Conservation (phyloP, 345 rosid species). For the Nasturtium officinale region DNA sequence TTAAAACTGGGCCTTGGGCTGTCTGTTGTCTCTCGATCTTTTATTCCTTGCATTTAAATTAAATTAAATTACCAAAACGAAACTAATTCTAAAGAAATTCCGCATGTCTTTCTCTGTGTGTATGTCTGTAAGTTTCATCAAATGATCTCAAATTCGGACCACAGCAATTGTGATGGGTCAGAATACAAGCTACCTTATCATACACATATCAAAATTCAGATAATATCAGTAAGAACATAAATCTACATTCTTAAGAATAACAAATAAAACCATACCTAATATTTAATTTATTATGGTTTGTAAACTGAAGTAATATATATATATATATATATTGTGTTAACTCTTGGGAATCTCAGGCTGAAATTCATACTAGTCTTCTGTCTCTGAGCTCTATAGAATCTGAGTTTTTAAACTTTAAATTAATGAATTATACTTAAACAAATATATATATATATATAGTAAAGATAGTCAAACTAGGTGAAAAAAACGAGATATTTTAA, state of each 20-base stretch:
- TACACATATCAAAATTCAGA: background rate
- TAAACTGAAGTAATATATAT: too few species aligned
- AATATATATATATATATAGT: too few species aligned
- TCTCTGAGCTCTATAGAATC: too few species aligned
- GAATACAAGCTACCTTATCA: background rate
- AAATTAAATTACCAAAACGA: background rate
- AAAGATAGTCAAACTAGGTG: too few species aligned
- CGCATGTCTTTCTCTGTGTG: background rate
- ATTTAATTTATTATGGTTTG: too few species aligned
- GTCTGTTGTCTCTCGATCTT: background rate
- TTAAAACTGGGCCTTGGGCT: background rate
- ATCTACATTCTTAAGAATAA: background rate
- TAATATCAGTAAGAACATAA: background rate
- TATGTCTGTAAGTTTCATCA: background rate
- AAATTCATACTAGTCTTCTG: too few species aligned
- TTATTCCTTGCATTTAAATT: background rate
- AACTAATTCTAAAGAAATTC: background rate
- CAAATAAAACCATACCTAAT: too few species aligned
- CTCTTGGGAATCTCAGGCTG: too few species aligned
- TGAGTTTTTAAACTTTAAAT: too few species aligned
- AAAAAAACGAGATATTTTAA: too few species aligned
- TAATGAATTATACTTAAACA: too few species aligned
- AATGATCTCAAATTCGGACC: background rate
- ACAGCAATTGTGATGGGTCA: background rate
- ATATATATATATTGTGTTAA: too few species aligned